Evolutionary conservation across 2,329 filamentous ascomycete genomes (phyloP), one percentile per base, ranked within the genome.

Genomic region (Corinectria fuckeliana): DNA sequence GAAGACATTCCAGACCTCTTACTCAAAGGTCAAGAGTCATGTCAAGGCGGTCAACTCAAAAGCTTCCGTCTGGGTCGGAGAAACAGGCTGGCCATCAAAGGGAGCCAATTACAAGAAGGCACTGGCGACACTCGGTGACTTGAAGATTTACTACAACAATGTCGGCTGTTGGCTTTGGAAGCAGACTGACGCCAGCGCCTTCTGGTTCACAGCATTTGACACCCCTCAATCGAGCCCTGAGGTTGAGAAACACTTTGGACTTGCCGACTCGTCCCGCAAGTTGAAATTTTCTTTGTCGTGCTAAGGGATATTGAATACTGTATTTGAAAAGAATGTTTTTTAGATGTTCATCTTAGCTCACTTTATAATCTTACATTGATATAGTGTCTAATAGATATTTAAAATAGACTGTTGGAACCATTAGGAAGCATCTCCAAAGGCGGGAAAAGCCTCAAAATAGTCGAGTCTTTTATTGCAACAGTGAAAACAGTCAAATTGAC

Each of bases 171-270:
- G 62, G 62, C 20, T 69, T 3, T 69, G 66, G 66, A 7, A 30
- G 16, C 62, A 64, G 54, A 50, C 59, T 20, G 58, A 59, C 11
- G 48, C 51, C 16, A 69, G 66, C 32, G 64, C 50, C 18, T 69
- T 69, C 51, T 69, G 66, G 66, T 69, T 69, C 56, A 69, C 66
- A 18, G 66, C 66, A 10, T 69, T 69, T 7, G 66, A 69, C 4
- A 14, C 64, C 2, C 66, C 66, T 1, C 11, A 34, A 0, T 44
- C 61, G 10, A 67, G 16, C 14, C 63, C 66, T 1, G 62, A 69
- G 60, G 66, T 67, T 23, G 66, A 69, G 66, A 67, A 66, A 47
- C 58, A 69, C 41, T 69, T 69, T 3, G 66, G 66, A 21, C n/a
- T 69, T 23, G 66, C 66, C 3, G 62, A 67, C 50, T 25, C 50